A percentile compares a stretch with the other conserved stretches of the same genome.
Evolutionary conservation across 176 grass and related monocot genomes (phyloP).

Genomic region (Oryza longistaminata): DNA sequence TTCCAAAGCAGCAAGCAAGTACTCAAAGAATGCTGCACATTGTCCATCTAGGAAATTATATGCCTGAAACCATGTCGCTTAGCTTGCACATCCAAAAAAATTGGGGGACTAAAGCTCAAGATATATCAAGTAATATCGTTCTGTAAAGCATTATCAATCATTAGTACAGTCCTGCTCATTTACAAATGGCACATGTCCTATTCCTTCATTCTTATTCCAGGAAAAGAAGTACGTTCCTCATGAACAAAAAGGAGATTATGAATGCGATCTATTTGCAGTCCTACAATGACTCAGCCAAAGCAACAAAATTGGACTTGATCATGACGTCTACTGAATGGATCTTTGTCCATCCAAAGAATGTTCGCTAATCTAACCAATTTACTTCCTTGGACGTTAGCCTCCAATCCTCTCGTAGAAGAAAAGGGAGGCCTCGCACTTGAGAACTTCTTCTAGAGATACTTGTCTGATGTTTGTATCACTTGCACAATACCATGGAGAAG

Average conservation of each 20-base stretch:
- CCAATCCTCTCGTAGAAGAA: conserved; percentile 68
- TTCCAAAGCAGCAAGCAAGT: neutral
- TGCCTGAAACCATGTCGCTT: neutral
- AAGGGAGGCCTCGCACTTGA: conserved; percentile 56
- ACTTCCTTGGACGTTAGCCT: neutral
- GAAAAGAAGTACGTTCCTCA: neutral
- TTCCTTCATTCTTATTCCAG: neutral
- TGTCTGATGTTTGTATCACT: conserved; percentile 45
- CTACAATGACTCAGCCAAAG: neutral
- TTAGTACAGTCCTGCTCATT: neutral
- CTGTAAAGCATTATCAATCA: neutral
- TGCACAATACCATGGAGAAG: conserved; percentile 64
- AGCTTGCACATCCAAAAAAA: neutral
- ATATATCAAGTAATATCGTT: neutral
- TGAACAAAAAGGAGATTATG: neutral
- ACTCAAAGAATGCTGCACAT: neutral
- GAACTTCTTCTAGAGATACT: conserved; percentile 65
- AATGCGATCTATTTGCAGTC: neutral
- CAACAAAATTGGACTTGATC: conserved; percentile 14
- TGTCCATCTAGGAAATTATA: neutral
- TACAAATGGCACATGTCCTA: neutral
- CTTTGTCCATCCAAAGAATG: neutral
- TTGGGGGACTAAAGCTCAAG: neutral
- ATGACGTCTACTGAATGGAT: conserved; percentile 8
- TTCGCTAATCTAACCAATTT: neutral